phyloP scores from a whole-genome alignment of 495 filamentous ascomycete species.

The Neurospora sp. region DNA sequence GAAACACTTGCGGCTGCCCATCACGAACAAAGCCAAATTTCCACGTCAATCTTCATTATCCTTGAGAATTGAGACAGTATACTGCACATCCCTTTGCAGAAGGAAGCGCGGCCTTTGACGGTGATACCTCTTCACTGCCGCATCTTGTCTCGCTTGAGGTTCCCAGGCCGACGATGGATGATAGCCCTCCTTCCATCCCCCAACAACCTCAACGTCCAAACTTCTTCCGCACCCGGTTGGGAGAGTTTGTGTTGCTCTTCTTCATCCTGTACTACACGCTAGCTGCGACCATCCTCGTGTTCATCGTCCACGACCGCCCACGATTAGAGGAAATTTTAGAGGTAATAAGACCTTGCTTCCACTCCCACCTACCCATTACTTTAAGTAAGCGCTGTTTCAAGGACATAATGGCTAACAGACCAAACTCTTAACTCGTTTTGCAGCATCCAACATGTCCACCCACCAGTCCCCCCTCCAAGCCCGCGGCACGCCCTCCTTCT shows the following conservation, averaged over 20 bases:
- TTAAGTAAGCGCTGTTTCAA: background rate
- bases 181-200: background rate
- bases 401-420: background rate
- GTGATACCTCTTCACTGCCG: background rate
- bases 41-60: background rate
- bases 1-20: background rate
- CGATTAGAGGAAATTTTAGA: background rate
- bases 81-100: background rate
- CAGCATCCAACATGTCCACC: background rate
- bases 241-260: background rate
- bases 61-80: background rate
- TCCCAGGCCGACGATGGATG: background rate
- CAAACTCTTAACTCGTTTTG: background rate
- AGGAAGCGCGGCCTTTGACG: background rate
- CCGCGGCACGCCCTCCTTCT: background rate
- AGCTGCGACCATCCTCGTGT: background rate
- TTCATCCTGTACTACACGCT: background rate
- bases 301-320: background rate
- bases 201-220: background rate
- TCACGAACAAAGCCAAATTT: background rate
- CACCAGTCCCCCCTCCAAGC: no score
- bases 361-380: background rate
- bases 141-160: background rate
- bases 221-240: background rate
- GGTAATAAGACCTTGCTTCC: background rate